These are phyloP conservation scores for Tuber borchii DNA, from an alignment of 495 filamentous ascomycete genomes.

Conservation along the genomic window DNA sequence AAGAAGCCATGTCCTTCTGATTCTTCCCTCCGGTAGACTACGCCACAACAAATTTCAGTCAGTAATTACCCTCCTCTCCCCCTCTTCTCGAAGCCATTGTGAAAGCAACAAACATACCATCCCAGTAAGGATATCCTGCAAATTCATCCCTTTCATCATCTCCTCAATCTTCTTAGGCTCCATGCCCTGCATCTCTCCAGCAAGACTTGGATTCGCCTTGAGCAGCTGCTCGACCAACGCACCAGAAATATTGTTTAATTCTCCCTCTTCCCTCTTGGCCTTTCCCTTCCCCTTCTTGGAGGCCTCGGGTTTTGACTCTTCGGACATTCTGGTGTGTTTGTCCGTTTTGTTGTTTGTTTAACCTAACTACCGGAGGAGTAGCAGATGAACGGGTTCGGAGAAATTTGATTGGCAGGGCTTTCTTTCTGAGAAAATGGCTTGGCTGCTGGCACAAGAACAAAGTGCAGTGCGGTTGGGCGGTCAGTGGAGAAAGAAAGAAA, in stretches of 20 bases:
- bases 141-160: slow-evolving; percentile 62
- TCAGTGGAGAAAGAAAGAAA: neutral
- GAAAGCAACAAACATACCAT: slow-evolving; percentile 44
- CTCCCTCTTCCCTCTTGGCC: slow-evolving; percentile 36
- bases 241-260: slow-evolving; percentile 45
- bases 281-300: slow-evolving; percentile 51
- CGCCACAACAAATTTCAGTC: slow-evolving; percentile 1
- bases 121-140: slow-evolving; percentile 77
- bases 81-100: neutral
- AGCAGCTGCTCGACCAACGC: slow-evolving; percentile 53
- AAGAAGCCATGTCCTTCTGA: slow-evolving; percentile 87
- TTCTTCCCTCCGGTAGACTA: slow-evolving; percentile 66
- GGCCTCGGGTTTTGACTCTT: slow-evolving; percentile 30
- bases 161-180: slow-evolving; percentile 46
- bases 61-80: neutral
- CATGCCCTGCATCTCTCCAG: slow-evolving; percentile 48
- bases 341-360: slow-evolving; percentile 5
- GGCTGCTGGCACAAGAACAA: neutral
- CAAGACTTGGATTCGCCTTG: slow-evolving; percentile 57
- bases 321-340: slow-evolving; percentile 18
- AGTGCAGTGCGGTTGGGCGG: neutral
- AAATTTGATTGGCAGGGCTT: neutral
- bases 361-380: neutral
- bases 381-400: neutral
- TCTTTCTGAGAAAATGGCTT: neutral